phyloP scores from a whole-genome alignment of 768 basidiomycete species.

The Auriscalpium vulgare region DNA sequence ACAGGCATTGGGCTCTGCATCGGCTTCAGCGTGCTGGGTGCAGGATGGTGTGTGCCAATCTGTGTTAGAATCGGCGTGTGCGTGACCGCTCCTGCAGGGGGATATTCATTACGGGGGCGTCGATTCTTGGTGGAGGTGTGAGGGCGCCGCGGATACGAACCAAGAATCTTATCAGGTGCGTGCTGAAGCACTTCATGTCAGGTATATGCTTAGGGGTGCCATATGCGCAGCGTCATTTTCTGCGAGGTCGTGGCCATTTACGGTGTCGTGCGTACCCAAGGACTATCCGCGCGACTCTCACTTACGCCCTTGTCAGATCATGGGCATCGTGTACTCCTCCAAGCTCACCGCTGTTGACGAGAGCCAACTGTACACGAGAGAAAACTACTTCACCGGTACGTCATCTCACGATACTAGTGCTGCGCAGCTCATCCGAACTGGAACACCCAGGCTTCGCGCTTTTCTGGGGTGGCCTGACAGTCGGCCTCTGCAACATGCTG shows the following conservation, averaged over 20 bases:
- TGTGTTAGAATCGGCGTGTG: not conserved
- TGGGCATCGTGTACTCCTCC: slow-evolving; percentile 91
- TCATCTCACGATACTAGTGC: not conserved
- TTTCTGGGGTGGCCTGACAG: slow-evolving; percentile 96
- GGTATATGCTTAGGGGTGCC: no score
- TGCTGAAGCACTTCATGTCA: not conserved
- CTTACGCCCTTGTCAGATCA: slow-evolving; percentile 51
- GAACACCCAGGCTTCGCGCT: slow-evolving; percentile 68
- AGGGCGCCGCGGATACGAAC: slow-evolving; percentile 89
- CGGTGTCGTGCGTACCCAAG: slow-evolving; percentile 59
- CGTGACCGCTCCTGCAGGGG: slow-evolving; percentile 53
- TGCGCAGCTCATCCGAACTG: slow-evolving; percentile 2
- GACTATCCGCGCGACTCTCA: not conserved
- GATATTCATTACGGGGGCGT: slow-evolving; percentile 95
- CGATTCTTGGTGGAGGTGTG: slow-evolving; percentile 93
- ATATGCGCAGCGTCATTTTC: slow-evolving; percentile 78
- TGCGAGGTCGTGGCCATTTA: slow-evolving; percentile 99
- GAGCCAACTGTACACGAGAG: slow-evolving; percentile 64
- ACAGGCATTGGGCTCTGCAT: slow-evolving; percentile 90
- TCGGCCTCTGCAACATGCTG: slow-evolving; percentile 88
- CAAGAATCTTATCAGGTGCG: slow-evolving; percentile 94
- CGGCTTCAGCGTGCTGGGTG: slow-evolving; percentile 88
- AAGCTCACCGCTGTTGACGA: slow-evolving; percentile 62
- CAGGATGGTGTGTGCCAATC: slow-evolving; percentile 73
- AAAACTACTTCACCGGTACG: slow-evolving; percentile 89